Evolutionary conservation across 1,284 basidiomycete genomes (phyloP).

Genomic region (Volvariella volvacea): DNA sequence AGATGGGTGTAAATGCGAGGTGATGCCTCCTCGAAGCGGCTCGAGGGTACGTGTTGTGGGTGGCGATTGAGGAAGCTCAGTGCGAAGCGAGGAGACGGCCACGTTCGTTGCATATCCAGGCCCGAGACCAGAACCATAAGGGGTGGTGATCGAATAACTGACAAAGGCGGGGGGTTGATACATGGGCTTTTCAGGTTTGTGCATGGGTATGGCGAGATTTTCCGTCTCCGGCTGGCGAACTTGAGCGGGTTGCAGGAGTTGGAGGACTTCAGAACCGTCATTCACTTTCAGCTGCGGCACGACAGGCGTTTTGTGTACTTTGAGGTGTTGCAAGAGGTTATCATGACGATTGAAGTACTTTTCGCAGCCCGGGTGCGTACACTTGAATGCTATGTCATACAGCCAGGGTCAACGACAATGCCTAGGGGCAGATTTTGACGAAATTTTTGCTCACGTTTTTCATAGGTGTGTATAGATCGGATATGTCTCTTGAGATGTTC

Average conservation of each 20-base stretch:
- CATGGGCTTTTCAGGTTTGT: conserved; percentile 7
- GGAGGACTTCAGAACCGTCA: too few species aligned
- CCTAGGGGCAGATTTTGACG: conserved; percentile 1
- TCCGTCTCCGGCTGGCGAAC: conserved; percentile 12
- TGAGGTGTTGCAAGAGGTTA: conserved; percentile 76
- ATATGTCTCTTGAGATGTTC: conserved; percentile 79
- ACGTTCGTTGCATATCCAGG: conserved; percentile 27
- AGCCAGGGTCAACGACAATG: conserved; percentile 2
- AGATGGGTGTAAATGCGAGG: too few species aligned
- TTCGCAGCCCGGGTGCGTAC: conserved; percentile 65
- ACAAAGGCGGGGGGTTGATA: conserved; percentile 5
- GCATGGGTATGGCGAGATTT: conserved; percentile 11
- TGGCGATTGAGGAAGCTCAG: conserved; percentile 23
- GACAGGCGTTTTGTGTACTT: conserved; percentile 32
- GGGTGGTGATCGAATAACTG: conserved; percentile 10
- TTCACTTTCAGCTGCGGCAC: too few species aligned
- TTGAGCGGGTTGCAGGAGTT: too few species aligned
- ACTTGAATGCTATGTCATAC: conserved; percentile 60
- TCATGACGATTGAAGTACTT: conserved; percentile 84
- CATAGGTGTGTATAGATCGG: conserved; percentile 68
- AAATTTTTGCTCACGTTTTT: conserved; percentile 53
- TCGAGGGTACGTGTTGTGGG: too few species aligned
- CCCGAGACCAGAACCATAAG: conserved; percentile 17
- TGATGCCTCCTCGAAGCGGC: too few species aligned
- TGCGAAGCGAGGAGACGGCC: conserved; percentile 34